These are phyloP conservation scores for Rhynchosporium secalis DNA, from an alignment of 2,329 filamentous ascomycete species.

Conservation along the genomic window DNA sequence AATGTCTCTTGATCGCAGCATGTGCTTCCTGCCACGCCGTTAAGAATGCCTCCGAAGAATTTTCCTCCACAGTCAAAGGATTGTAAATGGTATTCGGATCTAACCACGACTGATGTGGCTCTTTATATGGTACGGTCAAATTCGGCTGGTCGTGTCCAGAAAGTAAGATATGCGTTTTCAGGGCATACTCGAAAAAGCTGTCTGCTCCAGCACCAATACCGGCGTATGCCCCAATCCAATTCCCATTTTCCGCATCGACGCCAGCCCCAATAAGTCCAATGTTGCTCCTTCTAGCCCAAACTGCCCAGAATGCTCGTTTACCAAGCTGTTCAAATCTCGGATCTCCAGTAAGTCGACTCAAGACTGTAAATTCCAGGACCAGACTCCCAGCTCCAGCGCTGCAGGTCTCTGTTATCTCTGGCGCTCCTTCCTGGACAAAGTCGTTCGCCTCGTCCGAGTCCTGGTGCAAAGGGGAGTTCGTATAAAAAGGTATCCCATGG, in stretches of 20 bases:
- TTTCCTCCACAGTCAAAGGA: constrained; percentile 62
- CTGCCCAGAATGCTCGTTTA: constrained; percentile 93
- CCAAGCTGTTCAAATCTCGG: constrained; percentile 83
- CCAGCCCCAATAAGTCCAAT: constrained; percentile 88
- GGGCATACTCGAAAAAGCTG: constrained; percentile 97
- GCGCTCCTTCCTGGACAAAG: constrained; percentile 33
- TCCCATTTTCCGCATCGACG: constrained; percentile 86
- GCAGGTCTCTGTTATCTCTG: constrained; percentile 91
- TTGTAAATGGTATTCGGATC: constrained; percentile 63
- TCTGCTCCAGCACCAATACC: constrained; percentile 96
- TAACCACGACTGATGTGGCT: constrained; percentile 48
- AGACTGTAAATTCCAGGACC: constrained; percentile 86
- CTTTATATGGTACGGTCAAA: constrained; percentile 36
- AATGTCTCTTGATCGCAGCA: constrained; percentile 81
- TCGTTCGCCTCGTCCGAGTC: constrained; percentile 48
- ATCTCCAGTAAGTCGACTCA: constrained; percentile 86
- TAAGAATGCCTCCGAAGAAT: constrained; percentile 77
- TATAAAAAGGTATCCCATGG: constrained; percentile 88
- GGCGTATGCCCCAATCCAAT: constrained; percentile 86
- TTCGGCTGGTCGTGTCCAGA: constrained; percentile 70
- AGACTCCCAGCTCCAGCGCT: constrained; percentile 95
- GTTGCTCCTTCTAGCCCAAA: constrained; percentile 85
- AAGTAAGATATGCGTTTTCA: constrained; percentile 89
- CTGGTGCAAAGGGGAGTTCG: constrained; percentile 76
- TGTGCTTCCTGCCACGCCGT: constrained; percentile 83